phyloP scores from a whole-genome alignment of 768 basidiomycete genomes.

The Aureoboletus auriporus region DNA sequence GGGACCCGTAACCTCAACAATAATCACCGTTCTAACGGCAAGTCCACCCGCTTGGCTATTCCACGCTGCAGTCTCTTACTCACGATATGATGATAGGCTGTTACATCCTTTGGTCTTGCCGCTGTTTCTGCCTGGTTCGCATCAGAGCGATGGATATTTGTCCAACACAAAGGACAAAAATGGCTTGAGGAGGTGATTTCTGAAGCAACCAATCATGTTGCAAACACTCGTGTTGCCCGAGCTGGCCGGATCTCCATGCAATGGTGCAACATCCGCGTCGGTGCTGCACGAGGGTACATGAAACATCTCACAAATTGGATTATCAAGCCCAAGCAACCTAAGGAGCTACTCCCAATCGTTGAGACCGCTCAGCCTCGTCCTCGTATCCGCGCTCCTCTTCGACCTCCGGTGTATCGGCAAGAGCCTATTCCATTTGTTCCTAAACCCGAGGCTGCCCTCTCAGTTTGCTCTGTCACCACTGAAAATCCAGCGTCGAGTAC shows the following conservation, averaged over 20 bases:
- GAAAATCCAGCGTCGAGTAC: conserved; percentile 26
- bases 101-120: conserved; percentile 40
- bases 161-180: conserved; percentile 45
- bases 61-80: conserved; percentile 6
- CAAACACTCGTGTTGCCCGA: conserved; percentile 25
- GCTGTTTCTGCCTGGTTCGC: conserved; percentile 54
- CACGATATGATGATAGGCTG: conserved; percentile 17
- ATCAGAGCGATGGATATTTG: conserved; percentile 47
- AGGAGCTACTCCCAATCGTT: conserved; percentile 20
- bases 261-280: conserved; percentile 23
- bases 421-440: conserved; percentile 16
- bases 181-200: conserved; percentile 46
- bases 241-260: conserved; percentile 19
- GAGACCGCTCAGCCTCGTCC: conserved; percentile 18
- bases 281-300: conserved; percentile 17
- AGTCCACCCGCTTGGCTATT: conserved; percentile 11
- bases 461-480: conserved; percentile 21
- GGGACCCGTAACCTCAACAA: conserved; percentile 57
- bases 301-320: conserved; percentile 23
- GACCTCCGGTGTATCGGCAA: conserved; percentile 15
- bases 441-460: conserved; percentile 22
- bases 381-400: conserved; percentile 9
- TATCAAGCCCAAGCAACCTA: conserved; percentile 18
- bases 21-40: conserved; percentile 71
- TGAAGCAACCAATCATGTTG: conserved; percentile 24